Conservation (phyloP, 2,329 filamentous ascomycete genomes). For the Rhinocladiella similis region DNA sequence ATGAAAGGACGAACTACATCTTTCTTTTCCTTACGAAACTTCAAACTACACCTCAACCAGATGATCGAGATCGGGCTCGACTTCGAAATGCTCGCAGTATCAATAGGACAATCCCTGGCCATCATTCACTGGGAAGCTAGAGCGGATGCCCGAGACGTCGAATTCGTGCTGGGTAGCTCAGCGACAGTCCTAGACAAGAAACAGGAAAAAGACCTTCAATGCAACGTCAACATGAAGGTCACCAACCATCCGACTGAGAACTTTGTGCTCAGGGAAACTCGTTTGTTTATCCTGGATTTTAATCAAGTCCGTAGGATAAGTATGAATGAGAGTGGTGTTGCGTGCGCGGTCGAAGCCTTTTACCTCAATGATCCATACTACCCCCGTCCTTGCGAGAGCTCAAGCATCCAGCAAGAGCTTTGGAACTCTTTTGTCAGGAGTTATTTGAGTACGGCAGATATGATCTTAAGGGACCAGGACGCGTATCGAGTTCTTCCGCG, state of each 20-base stretch:
- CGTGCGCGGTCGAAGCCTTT: constrained; percentile 46
- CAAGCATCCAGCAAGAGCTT: no score
- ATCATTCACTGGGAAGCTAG: constrained; percentile 51
- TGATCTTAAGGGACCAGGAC: no score
- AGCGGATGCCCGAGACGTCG: constrained; percentile 55
- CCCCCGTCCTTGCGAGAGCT: constrained; percentile 38
- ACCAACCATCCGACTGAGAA: not conserved
- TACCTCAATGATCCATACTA: constrained; percentile 55
- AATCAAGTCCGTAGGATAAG: constrained; percentile 41
- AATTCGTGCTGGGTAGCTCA: constrained; percentile 51
- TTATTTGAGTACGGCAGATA: no score
- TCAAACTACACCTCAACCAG: constrained; percentile 39
- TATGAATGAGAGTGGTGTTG: constrained; percentile 43
- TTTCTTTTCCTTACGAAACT: constrained; percentile 13
- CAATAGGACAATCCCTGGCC: constrained; percentile 54
- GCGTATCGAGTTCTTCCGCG: no score
- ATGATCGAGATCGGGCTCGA: constrained; percentile 46
- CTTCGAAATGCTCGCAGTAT: constrained; percentile 38
- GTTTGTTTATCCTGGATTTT: constrained; percentile 52
- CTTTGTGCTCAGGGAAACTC: constrained; percentile 2
- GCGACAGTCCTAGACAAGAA: no score
- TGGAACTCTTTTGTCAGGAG: no score
- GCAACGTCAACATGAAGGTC: constrained; percentile 10
- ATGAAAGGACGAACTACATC: not conserved
- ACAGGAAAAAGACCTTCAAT: not conserved